Percentiles rank a stretch among this genome's conserved stretches.
These are phyloP conservation scores for Aspergillus aculeatinus DNA, from an alignment of 2,329 filamentous ascomycete genomes.

Conservation along the genomic window DNA sequence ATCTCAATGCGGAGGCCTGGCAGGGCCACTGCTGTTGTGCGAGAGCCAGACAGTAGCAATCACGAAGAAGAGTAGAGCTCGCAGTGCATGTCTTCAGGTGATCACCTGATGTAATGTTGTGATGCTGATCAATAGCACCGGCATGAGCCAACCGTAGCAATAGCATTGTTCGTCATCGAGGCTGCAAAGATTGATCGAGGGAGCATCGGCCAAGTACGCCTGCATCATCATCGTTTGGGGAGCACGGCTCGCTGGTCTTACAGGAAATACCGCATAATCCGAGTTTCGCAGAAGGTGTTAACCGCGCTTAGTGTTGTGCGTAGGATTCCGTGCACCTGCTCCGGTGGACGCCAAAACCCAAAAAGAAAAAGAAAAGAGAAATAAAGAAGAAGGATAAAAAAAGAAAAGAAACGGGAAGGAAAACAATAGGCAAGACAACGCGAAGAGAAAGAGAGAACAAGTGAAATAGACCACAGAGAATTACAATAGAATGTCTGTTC, in stretches of 20 bases:
- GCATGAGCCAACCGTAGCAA: neutral
- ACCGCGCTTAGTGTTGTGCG: neutral
- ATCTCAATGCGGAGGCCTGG: neutral
- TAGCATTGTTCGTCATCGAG: conserved; percentile 2
- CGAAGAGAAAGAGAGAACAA: neutral
- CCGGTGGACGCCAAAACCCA: neutral
- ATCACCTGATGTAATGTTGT: neutral
- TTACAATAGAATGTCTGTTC: neutral
- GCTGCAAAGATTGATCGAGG: neutral
- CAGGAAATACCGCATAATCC: neutral
- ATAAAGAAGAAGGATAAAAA: neutral
- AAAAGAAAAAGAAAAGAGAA: neutral
- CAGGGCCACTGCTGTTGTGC: neutral
- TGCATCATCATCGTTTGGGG: neutral
- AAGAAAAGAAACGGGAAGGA: neutral
- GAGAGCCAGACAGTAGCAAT: neutral
- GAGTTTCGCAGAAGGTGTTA: neutral
- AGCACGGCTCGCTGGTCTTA: neutral
- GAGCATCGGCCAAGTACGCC: neutral
- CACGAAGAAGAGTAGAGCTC: neutral
- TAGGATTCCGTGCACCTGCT: neutral
- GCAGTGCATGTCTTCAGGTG: neutral
- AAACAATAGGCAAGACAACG: neutral
- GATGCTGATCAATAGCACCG: neutral
- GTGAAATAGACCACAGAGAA: neutral